A percentile compares a stretch with the other conserved stretches of the same genome.
Conservation (phyloP, 1,284 basidiomycete genomes). For the Laetiporus sulphureus region DNA sequence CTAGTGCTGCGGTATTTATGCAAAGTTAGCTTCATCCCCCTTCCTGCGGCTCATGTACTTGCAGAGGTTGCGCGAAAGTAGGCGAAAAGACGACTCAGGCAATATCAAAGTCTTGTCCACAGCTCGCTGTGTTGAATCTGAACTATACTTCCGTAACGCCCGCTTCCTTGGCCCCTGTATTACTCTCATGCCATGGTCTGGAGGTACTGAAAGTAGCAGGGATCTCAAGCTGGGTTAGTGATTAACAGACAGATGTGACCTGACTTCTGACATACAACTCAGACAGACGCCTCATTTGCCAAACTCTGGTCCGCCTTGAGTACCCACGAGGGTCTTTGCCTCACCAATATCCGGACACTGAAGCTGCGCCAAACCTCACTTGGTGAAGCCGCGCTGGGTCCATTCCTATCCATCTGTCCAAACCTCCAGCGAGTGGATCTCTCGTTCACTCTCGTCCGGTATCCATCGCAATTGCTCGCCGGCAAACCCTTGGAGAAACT, state of each 20-base stretch:
- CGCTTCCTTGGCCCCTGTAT: slow-evolving; percentile 36
- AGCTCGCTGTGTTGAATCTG: slow-evolving; percentile 45
- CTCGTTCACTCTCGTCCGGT: slow-evolving; percentile 55
- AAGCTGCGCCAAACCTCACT: slow-evolving; percentile 54
- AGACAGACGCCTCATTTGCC: slow-evolving; percentile 52
- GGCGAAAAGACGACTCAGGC: slow-evolving; percentile 41
- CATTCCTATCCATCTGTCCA: slow-evolving; percentile 41
- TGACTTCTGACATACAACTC: slow-evolving; percentile 4
- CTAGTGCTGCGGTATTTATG: slow-evolving; percentile 59
- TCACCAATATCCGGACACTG: slow-evolving; percentile 40
- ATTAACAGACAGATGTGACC: not conserved
- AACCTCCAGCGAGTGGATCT: slow-evolving; percentile 49
- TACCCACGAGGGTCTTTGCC: slow-evolving; percentile 21
- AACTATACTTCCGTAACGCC: slow-evolving; percentile 55
- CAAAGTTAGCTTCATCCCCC: slow-evolving; percentile 10
- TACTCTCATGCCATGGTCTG: slow-evolving; percentile 36
- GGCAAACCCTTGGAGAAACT: slow-evolving; percentile 44
- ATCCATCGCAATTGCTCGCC: slow-evolving; percentile 22
- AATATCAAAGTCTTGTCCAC: slow-evolving; percentile 35
- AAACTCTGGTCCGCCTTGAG: slow-evolving; percentile 32
- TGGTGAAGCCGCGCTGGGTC: slow-evolving; percentile 39
- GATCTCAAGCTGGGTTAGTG: slow-evolving; percentile 50
- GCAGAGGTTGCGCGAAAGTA: slow-evolving; percentile 55
- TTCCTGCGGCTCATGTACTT: not conserved
- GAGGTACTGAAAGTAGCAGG: slow-evolving; percentile 59